Base-by-base conservation (phyloP, 2,329 filamentous ascomycete species). In the Metarhizium album region DNA sequence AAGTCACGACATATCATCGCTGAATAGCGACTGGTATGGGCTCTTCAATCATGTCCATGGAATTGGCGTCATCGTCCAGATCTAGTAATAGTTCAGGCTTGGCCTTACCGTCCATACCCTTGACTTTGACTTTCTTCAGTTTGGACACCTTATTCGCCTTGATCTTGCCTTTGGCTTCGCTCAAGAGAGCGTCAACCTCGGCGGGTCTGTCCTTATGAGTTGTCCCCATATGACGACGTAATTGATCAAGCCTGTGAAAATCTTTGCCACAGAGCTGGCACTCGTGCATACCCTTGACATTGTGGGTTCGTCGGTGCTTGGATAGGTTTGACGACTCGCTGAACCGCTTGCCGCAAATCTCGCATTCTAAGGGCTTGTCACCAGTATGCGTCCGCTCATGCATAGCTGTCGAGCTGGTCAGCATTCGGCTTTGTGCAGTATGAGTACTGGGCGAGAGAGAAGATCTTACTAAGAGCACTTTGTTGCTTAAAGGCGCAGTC, bases 381-480 rank as follows among this genome's bases (percentile, higher is more conserved):
- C 81, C 80, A 1, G 82, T 84, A 58, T 86, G 83, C 1, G 76
- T 81, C 38, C 82, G 74, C 58, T 76, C 75, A 57, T 87, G 83
- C 72, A 84, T 84, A n/a, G 81, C 79, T 82, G 46, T 38, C 22
- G 16, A 31, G 5, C 7, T 14, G 7, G 53, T 66, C 38, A 64
- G 55, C 31, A 33, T 45, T 24, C 35, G 9, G 14, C 22, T 23
- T 22, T 3, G 11, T 1, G 20, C 14, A 53, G 42, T 35, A 14
- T 4, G 11, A 35, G 11, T 42, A 47, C 4, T 0, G 13, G 1
- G 3, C n/a, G 31, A 68, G 6, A 11, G 11, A 35, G 8, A 45
- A 47, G 4, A 0, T 7, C 37, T 75, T 74, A 83, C 80, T 84
- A 22, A 83, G 67, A 22, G 82, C 82, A 55, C 80, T 84, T 55